A percentile compares a stretch with the other conserved stretches of the same genome.
Evolutionary conservation across 768 basidiomycete species (phyloP).

Genomic region (Tubosaeta sp.): DNA sequence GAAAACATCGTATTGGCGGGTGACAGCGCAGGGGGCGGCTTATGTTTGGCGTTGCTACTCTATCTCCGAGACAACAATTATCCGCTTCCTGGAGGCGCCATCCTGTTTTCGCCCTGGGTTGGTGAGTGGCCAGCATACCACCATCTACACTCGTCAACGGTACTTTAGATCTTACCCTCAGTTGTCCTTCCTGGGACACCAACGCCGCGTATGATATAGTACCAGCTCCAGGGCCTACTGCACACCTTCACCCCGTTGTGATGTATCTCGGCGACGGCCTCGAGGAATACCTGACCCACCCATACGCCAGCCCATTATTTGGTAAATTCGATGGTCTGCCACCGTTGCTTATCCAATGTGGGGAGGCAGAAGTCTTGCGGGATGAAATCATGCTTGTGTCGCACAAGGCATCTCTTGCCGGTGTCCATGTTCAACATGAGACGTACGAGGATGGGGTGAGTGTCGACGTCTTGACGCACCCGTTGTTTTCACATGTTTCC

Average conservation of each 20-base stretch:
- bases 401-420: constrained; percentile 86
- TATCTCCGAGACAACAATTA: constrained; percentile 93
- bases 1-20: constrained; percentile 88
- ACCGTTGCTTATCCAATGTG: constrained; percentile 86
- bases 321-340: constrained; percentile 85
- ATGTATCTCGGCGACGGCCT: constrained; percentile 85
- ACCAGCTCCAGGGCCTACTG: constrained; percentile 62
- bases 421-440: constrained; percentile 84
- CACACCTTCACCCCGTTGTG: constrained; percentile 91
- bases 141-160: constrained; percentile 7
- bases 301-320: constrained; percentile 93
- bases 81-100: constrained; percentile 76
- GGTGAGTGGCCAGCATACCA: constrained; percentile 48
- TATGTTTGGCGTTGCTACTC: constrained; percentile 81
- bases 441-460: constrained; percentile 87
- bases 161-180: constrained; percentile 81
- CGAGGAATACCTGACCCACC: constrained; percentile 86
- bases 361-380: constrained; percentile 92
- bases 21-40: constrained; percentile 91
- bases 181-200: constrained; percentile 97
- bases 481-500: not conserved
- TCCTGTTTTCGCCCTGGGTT: constrained; percentile 94
- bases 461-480: constrained; percentile 4
- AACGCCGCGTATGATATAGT: constrained; percentile 86
- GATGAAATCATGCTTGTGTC: constrained; percentile 91